Evolutionary conservation across 2,329 filamentous ascomycete genomes (phyloP), one percentile per base, ranked within the genome.

Genomic region (Pseudopyricularia cyperi): DNA sequence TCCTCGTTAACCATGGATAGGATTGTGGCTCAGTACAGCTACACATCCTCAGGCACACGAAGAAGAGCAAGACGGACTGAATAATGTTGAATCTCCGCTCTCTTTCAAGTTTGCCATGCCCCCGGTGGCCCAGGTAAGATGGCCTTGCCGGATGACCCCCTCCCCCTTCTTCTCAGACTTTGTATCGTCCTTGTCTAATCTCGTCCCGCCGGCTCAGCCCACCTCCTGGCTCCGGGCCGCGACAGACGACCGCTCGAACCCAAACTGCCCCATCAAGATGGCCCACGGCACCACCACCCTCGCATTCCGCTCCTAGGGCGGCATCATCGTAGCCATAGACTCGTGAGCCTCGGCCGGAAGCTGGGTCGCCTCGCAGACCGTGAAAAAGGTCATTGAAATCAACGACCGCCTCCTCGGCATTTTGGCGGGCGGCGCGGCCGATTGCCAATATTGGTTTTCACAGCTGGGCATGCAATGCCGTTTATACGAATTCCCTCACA

Each of bases 331-430:
- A 50, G 91, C 91, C 52, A 98, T 93, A 54, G 93, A 98, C 73
- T 98, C 93, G 55, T 83, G 93, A 72, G 93, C 93, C 55, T 95
- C 93, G 48, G 91, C 93, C 30, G 93, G 93, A 64, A 94, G 93
- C 80, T 98, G 93, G 93, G 98, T 98, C 71, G 93, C 93, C 59
- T 95, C 88, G 72, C 93, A 98, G 78, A 98, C 93, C 52, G 93
- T 98, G 66, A 98, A 98, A 83, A 98, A 98, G 79, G 93, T 98
- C 61, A 97, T 98, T 66, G 89, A 95, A 77, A 95, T 95, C 77
- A 95, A 95, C 76, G 88, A 78, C 71, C 86, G 85, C 70, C 78
- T 98, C 70, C 73, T 98, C 63, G 93, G 93, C 58, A 98, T 93
- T 60, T 95, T 98, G 91, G 93, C 93, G 57, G 93, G 93, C 70